Evolutionary conservation across 768 basidiomycete species (phyloP), one percentile per base, ranked within the genome.

Genomic region (Leccinum olivaceopallidum): DNA sequence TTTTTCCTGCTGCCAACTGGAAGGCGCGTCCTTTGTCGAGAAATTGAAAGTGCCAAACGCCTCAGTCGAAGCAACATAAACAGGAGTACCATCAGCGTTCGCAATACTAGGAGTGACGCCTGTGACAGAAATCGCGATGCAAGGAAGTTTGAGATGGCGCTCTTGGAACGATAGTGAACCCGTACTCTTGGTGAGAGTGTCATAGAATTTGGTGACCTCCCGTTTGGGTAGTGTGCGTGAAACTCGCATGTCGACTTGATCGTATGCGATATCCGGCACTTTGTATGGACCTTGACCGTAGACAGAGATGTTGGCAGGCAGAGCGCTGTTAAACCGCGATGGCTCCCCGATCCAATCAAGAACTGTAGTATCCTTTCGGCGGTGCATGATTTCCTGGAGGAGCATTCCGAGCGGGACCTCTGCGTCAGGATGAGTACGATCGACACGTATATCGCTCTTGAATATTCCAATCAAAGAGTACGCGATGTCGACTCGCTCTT

Each of bases 341-440:
- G 64, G 16, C 13, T 42, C 18, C 24, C 67, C 67, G 5, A 61
- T 7, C 67, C 67, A 68, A 58, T 68, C 67, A 4, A 68, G 59
- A n/a, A 65, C 64, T 7, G 60, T 57, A 12, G 34, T n/a, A 7
- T 65, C 67, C n/a, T 58, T 53, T 28, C 53, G 50, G 6, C 60
- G 66, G 28, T 57, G 53, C 10, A 67, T 56, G 2, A 55, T 49
- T 36, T 68, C 66, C n/a, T 65, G 59, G 6, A 65, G 26, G 20
- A 65, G 63, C 1, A 39, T 55, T 2, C 64, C 64, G 20, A 65
- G 64, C 1, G 64, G 63, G 5, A 50, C 30, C 0, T 59, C 58
- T 6, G 32, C 26, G n/a, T 63, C 61, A 4, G 58, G 37, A 1
- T 42, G 39, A n/a, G 9, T 5, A 5, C 50, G 28, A 30, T 65